These are phyloP conservation scores for Aspergillus sp. DNA, from an alignment of 2,329 filamentous ascomycete genomes.

Conservation along the genomic window DNA sequence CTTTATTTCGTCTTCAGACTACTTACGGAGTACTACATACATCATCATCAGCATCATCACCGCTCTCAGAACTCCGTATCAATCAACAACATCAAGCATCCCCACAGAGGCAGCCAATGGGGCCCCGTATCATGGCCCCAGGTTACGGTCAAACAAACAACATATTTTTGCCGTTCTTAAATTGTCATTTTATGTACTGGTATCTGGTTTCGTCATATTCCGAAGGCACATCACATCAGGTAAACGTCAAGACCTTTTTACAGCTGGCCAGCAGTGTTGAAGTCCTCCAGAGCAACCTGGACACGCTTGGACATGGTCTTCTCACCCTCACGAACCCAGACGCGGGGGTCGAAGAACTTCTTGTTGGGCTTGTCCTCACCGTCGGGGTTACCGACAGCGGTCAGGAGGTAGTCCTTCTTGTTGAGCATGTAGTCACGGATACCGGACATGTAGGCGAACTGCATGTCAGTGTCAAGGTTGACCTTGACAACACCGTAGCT, in stretches of 20 bases:
- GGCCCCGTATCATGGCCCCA: neutral
- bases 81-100: neutral
- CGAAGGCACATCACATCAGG: constrained; percentile 17
- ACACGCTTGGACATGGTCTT: constrained; percentile 91
- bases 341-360: constrained; percentile 87
- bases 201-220: constrained; percentile 22
- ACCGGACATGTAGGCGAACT: constrained; percentile 89
- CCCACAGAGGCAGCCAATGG: neutral
- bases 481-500: constrained; percentile 97
- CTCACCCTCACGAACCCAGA: constrained; percentile 92
- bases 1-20: constrained; percentile 9
- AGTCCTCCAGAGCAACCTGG: constrained; percentile 80
- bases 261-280: constrained; percentile 79
- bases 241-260: constrained; percentile 50
- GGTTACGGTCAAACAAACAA: constrained; percentile 7
- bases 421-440: constrained; percentile 91
- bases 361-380: constrained; percentile 99
- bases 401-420: constrained; percentile 92
- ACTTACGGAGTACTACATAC: constrained; percentile 11
- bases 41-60: constrained; percentile 4
- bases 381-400: constrained; percentile 90
- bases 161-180: constrained; percentile 2
- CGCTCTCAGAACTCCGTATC: constrained; percentile 6
- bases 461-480: constrained; percentile 97
- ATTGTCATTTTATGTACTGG: constrained; percentile 24